phyloP scores from a whole-genome alignment of 2,329 filamentous ascomycete genomes.

The Hypoxylon sp. region DNA sequence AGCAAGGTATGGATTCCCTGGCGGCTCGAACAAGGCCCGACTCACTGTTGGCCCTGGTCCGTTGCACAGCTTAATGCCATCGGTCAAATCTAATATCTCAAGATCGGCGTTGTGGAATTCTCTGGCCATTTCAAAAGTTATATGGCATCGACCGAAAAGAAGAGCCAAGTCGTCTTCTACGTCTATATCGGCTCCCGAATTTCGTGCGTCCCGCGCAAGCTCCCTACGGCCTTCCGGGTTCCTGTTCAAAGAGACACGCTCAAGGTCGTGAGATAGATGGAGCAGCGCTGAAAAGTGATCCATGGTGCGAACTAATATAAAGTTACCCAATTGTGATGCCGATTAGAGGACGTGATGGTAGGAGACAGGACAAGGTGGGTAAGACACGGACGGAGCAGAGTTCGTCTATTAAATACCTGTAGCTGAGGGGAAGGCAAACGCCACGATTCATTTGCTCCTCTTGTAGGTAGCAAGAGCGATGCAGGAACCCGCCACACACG shows the following conservation, averaged over 20 bases:
- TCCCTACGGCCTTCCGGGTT: neutral
- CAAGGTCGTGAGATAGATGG: neutral
- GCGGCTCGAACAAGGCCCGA: neutral
- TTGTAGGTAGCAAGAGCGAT: no score
- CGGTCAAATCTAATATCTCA: neutral
- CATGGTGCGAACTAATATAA: neutral
- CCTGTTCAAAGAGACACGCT: neutral
- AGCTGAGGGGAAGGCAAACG: no score
- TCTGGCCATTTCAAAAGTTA: neutral
- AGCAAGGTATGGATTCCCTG: neutral
- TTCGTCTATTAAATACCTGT: no score
- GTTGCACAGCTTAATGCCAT: neutral
- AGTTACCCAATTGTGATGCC: neutral
- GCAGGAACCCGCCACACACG: no score
- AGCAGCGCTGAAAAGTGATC: neutral
- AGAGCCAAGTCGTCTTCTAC: neutral
- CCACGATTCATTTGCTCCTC: no score
- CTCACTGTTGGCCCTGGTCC: neutral
- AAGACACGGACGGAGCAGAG: no score
- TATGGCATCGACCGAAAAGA: neutral
- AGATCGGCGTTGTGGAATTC: neutral
- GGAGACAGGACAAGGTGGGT: no score
- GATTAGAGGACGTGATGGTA: no score
- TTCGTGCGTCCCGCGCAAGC: neutral
- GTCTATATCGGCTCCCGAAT: neutral